Base-by-base conservation (phyloP, 257 asterid genomes). In the Orobanche coerulescens region DNA sequence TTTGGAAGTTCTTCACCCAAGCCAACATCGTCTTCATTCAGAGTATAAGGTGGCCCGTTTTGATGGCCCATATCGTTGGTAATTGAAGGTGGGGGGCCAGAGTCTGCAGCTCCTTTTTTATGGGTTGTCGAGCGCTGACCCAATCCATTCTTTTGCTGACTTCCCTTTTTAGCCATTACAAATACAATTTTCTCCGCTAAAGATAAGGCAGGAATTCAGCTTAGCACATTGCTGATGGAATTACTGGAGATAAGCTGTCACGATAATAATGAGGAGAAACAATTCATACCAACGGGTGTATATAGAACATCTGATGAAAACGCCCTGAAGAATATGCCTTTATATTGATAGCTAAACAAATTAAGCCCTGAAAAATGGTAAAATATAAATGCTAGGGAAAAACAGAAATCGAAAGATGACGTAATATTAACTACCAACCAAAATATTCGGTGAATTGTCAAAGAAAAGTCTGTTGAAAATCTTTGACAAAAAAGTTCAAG, bases 151-250 rank as follows among this genome's bases (percentile, higher is more conserved):
- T 79, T 82, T 55, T 75, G 89, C 63, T 76, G 85, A 61, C 54
- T 79, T 65, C 82, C 78, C 48, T 82, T 84, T 70, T 81, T 75
- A 76, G 81, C 89, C 94, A 84, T 84, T 28, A 57, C 39, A 19
- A 33, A 70, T 28, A 54, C 34, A 66, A 53, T 28, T 56, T 23
- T 48, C 46, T 61, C 61, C 44, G 57, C 51, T 51, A 55, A 42
- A 36, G 62, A 12, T 46, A 48, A 58, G 20, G 39, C 39, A 36
- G 19, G 47, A 51, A 42, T 54, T 63, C 58, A 73, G 67, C 57
- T 72, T 51, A 65, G 61, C 43, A 63, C 62, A 65, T 74, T 26
- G 56, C 34, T 36, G 68, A 71, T 60, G 56, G 54, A 44, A 49
- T 48, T 39, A 43, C 22, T 23, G 16, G 30, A 58, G 26, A 66